Evolutionary conservation across 176 grass and related monocot genomes (phyloP), one percentile per base, ranked within the genome.

Genomic region (Musa beccarii): DNA sequence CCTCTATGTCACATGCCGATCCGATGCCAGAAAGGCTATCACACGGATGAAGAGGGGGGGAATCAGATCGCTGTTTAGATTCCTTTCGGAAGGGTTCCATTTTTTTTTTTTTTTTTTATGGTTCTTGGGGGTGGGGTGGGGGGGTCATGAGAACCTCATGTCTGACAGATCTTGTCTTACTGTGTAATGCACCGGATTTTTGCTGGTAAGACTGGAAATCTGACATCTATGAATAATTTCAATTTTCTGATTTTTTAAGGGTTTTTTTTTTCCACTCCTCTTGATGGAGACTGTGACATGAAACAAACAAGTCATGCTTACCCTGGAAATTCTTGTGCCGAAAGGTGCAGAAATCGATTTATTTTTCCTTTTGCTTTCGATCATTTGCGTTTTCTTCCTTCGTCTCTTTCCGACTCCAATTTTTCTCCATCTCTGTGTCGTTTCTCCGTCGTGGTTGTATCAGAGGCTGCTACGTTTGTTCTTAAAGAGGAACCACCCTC

Each of bases 231-330:
- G 34, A 43, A 43, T 43, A 68, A 67, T 73, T 14, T 66, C 63
- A 66, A 15, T 12, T 71, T 69, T 69, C 0, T 20, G 51, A 52
- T 53, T 0, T 57, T 66, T 52, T 49, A 51, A 3, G 20, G 0
- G 22, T 0, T 22, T 43, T 43, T 76, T 75, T 79, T 53, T 73
- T 62, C 71, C 65, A 22, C 25, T 2, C 59, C 26, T 79, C 63
- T 76, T 73, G 62, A 53, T 28, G 21, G 20, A 85, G 90, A 90
- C 76, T 79, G 87, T 85, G 87, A 96, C 89, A 86, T 87, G 77
- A 88, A 96, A 92, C 89, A 88, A 89, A 88, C 84, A 83, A 79
- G 81, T 92, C 85, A 87, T 92, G 83, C 90, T 92, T 90, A 21
- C 49, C 34, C 34, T 43, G 34, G 34, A 43, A 43, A 43, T 43